phyloP scores from a whole-genome alignment of 2,329 filamentous ascomycete species.

The Calonectria naviculata region DNA sequence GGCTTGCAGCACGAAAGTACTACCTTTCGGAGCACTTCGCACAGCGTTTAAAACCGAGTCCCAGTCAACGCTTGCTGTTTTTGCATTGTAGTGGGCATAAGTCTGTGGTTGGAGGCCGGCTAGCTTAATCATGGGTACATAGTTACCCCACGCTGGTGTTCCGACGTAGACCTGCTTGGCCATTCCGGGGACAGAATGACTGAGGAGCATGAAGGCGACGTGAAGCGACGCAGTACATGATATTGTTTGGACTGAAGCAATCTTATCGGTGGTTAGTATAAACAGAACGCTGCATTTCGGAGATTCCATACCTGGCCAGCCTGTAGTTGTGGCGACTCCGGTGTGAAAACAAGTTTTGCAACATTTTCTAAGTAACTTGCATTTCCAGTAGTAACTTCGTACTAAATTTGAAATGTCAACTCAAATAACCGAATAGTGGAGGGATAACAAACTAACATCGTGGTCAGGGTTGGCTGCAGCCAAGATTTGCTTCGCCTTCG shows the following conservation, averaged over 20 bases:
- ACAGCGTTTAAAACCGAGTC: background rate
- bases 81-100: background rate
- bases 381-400: background rate
- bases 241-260: background rate
- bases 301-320: background rate
- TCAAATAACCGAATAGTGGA: background rate
- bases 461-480: background rate
- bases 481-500: background rate
- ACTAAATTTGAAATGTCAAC: background rate
- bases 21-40: background rate
- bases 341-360: background rate
- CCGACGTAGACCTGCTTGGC: background rate
- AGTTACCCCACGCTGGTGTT: background rate
- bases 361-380: background rate
- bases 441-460: background rate
- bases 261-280: background rate
- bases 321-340: background rate
- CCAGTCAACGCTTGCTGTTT: background rate
- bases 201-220: background rate
- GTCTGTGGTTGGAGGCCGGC: background rate
- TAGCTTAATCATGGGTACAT: background rate
- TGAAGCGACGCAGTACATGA: background rate
- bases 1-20: background rate
- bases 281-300: background rate
- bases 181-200: background rate